These are phyloP conservation scores for Rhizophora mangle DNA, from an alignment of 345 rosid species.

Conservation along the genomic window DNA sequence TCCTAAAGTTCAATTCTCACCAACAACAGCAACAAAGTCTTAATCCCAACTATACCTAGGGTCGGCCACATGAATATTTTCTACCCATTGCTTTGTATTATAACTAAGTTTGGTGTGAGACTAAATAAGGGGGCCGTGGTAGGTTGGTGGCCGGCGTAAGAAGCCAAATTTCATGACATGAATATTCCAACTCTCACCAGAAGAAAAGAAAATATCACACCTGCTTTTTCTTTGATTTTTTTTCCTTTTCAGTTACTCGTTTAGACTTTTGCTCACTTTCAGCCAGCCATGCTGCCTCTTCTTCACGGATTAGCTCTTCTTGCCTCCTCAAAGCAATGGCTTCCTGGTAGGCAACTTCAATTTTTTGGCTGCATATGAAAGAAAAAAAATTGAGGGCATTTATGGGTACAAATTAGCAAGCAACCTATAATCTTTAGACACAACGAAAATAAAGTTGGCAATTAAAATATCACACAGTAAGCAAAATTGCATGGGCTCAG, in stretches of 20 bases:
- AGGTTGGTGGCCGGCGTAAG: neutral
- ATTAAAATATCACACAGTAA: neutral
- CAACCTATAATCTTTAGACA: neutral
- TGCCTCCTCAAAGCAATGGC: slow-evolving; percentile 88
- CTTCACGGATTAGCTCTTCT: slow-evolving; percentile 95
- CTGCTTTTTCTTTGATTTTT: slow-evolving; percentile 92
- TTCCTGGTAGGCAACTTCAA: slow-evolving; percentile 91
- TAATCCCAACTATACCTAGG: no score
- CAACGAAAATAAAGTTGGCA: neutral
- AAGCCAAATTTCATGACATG: neutral
- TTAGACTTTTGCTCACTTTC: slow-evolving; percentile 79
- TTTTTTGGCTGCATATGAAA: slow-evolving; percentile 59
- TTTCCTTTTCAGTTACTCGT: slow-evolving; percentile 69
- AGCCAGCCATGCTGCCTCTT: slow-evolving; percentile 81
- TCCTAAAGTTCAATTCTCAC: neutral
- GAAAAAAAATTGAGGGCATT: slow-evolving; percentile 9
- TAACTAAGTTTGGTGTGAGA: no score
- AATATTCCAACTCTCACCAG: neutral
- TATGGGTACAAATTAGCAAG: neutral
- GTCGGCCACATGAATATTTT: no score
- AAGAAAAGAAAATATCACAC: slow-evolving; percentile 25
- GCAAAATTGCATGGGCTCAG: neutral
- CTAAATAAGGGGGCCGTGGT: no score
- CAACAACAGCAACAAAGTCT: no score
- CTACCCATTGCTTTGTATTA: no score